These are phyloP conservation scores for Daldinia eschscholtzii DNA, from an alignment of 2,329 filamentous ascomycete genomes.

Conservation along the genomic window DNA sequence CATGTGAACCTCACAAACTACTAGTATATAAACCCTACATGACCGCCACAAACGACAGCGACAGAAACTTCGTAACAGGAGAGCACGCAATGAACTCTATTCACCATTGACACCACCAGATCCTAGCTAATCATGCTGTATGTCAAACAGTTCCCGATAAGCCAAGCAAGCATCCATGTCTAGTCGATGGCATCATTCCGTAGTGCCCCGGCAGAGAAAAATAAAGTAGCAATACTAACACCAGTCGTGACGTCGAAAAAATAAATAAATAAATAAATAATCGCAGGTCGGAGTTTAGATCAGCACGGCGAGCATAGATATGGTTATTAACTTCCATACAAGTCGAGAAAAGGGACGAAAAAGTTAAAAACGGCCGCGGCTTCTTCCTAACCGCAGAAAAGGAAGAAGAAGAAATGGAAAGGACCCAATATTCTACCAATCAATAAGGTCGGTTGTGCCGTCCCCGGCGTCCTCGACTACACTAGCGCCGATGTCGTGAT, in stretches of 20 bases:
- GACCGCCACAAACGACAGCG: not conserved
- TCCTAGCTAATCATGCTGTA: not conserved
- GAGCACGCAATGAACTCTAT: constrained; percentile 5
- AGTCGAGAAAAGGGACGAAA: no score
- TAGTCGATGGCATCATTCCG: constrained; percentile 26
- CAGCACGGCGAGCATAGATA: constrained; percentile 6
- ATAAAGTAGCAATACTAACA: not conserved
- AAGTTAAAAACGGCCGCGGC: constrained; percentile 4
- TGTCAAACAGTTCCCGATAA: not conserved
- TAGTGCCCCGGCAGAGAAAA: constrained; percentile 3
- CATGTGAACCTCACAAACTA: not conserved
- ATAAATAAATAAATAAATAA: no score
- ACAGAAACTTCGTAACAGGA: not conserved
- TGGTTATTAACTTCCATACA: no score
- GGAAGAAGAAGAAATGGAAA: constrained; percentile 26
- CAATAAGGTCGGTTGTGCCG: constrained; percentile 41
- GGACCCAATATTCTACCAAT: constrained; percentile 46
- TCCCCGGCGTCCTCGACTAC: constrained; percentile 44
- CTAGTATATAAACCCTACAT: constrained; percentile 1
- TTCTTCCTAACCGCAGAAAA: constrained; percentile 32
- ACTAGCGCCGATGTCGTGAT: constrained; percentile 58
- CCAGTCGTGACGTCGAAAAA: constrained; percentile 22
- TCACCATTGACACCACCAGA: not conserved
- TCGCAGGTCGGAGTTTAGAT: not conserved
- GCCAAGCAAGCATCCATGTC: constrained; percentile 9